Conservation (phyloP, 345 rosid genomes). For the Mercurialis annua region DNA sequence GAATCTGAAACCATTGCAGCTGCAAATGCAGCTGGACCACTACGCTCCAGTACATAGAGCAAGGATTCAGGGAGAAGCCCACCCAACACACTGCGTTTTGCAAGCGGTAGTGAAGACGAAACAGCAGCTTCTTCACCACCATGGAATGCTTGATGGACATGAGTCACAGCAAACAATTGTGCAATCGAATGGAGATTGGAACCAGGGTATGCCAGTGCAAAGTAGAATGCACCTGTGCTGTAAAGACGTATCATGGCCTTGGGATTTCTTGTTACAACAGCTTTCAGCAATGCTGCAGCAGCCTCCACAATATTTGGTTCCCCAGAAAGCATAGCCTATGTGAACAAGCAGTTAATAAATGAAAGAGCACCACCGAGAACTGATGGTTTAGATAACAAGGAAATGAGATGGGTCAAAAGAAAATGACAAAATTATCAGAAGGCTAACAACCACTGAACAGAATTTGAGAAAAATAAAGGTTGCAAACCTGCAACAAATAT, state of each 20-base stretch:
- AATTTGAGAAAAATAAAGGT: background rate
- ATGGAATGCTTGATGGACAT: conserved; percentile 98
- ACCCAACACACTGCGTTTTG: conserved; percentile 96
- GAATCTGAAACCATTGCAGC: conserved; percentile 99
- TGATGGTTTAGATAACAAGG: background rate
- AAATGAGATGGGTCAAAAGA: background rate
- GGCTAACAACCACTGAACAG: background rate
- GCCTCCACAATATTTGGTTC: conserved; percentile 96
- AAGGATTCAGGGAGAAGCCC: conserved; percentile 98
- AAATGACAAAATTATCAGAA: background rate
- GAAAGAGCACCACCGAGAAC: background rate
- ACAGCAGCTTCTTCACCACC: conserved; percentile 99
- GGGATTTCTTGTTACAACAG: conserved; percentile 94
- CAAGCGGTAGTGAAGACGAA: conserved; percentile 89
- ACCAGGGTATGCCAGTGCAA: conserved; percentile 96
- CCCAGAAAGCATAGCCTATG: conserved; percentile 88
- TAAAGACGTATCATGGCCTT: conserved; percentile 96
- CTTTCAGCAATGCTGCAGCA: conserved; percentile 90
- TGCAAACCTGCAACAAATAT: background rate
- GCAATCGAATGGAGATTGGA: conserved; percentile 88
- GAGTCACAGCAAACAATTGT: conserved; percentile 87
- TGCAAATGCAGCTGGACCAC: conserved; percentile 95
- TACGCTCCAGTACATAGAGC: conserved; percentile 93
- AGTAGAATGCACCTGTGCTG: conserved; percentile 94
- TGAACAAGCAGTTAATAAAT: conserved; percentile 2